Conservation (phyloP, 768 basidiomycete genomes). For the Pleurotus djamor region DNA sequence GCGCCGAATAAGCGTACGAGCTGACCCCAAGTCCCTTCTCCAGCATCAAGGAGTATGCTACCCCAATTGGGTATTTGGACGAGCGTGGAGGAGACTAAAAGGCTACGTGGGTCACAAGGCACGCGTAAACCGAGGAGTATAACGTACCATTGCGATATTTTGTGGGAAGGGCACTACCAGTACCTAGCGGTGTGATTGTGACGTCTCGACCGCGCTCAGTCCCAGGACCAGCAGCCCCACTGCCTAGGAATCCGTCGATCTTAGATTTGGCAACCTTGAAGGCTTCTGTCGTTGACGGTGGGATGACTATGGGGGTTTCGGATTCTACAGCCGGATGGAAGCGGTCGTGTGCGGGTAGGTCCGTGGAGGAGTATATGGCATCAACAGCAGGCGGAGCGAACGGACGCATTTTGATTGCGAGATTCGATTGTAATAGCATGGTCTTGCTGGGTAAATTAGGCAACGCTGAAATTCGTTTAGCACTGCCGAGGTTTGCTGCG, state of each 20-base stretch:
- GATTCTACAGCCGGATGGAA: constrained; percentile 36
- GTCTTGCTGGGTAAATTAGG: constrained; percentile 47
- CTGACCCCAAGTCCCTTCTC: constrained; percentile 94
- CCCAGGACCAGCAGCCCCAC: neutral
- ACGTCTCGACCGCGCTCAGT: constrained; percentile 57
- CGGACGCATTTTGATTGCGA: constrained; percentile 46
- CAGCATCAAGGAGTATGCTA: constrained; percentile 80
- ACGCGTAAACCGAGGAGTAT: neutral
- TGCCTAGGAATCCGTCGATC: constrained; percentile 2
- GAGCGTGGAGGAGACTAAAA: constrained; percentile 70
- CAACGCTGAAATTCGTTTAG: constrained; percentile 22
- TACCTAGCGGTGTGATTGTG: constrained; percentile 76
- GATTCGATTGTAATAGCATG: constrained; percentile 36
- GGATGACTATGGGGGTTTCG: constrained; percentile 23
- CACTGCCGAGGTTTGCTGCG: neutral
- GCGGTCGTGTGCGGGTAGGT: constrained; percentile 20
- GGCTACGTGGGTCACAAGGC: neutral
- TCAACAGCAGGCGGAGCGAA: constrained; percentile 35
- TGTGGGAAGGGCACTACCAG: constrained; percentile 82
- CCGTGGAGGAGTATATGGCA: constrained; percentile 16
- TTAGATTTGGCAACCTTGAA: constrained; percentile 34
- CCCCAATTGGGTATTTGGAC: constrained; percentile 72
- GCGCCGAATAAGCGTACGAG: constrained; percentile 74
- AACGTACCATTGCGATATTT: constrained; percentile 81
- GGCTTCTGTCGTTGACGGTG: constrained; percentile 27